A percentile compares a stretch with the other conserved stretches of the same genome.
Evolutionary conservation across 345 rosid species (phyloP).

Genomic region (Pugionium dolabratum): DNA sequence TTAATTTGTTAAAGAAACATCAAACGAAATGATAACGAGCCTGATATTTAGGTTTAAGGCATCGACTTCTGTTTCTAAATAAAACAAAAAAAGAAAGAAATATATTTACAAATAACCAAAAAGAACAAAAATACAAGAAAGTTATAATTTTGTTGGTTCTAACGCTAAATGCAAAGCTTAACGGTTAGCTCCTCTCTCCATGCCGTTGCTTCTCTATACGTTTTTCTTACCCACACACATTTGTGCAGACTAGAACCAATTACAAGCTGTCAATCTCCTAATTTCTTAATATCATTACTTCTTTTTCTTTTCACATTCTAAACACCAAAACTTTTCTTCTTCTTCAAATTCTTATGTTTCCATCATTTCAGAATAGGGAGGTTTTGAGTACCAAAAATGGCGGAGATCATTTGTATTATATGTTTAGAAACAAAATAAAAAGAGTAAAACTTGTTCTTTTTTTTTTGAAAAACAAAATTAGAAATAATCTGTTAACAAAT

Average conservation of each 20-base stretch:
- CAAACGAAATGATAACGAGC: slow-evolving; percentile 17
- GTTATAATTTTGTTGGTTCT: slow-evolving; percentile 21
- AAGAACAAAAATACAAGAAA: neutral
- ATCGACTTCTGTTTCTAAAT: slow-evolving; percentile 6
- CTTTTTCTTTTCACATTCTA: neutral
- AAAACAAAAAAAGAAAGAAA: too few species aligned
- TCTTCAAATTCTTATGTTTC: neutral
- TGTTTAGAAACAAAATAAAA: slow-evolving; percentile 15
- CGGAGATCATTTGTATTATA: slow-evolving; percentile 29
- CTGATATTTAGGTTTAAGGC: slow-evolving; percentile 8
- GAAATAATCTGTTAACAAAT: too few species aligned
- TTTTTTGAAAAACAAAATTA: too few species aligned
- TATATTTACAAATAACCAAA: too few species aligned
- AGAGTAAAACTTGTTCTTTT: too few species aligned
- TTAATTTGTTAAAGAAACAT: neutral
- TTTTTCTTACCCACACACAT: too few species aligned
- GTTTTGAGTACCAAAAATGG: slow-evolving; percentile 33
- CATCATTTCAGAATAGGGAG: slow-evolving; percentile 6
- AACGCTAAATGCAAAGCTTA: slow-evolving; percentile 30
- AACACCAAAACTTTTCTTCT: slow-evolving; percentile 30
- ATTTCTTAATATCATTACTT: neutral
- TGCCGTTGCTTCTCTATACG: slow-evolving; percentile 36
- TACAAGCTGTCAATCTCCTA: neutral
- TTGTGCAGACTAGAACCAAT: slow-evolving; percentile 2
- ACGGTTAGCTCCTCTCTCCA: too few species aligned